These are phyloP conservation scores for Pichia insulana DNA, from an alignment of 805 yeast genomes.

Conservation along the genomic window DNA sequence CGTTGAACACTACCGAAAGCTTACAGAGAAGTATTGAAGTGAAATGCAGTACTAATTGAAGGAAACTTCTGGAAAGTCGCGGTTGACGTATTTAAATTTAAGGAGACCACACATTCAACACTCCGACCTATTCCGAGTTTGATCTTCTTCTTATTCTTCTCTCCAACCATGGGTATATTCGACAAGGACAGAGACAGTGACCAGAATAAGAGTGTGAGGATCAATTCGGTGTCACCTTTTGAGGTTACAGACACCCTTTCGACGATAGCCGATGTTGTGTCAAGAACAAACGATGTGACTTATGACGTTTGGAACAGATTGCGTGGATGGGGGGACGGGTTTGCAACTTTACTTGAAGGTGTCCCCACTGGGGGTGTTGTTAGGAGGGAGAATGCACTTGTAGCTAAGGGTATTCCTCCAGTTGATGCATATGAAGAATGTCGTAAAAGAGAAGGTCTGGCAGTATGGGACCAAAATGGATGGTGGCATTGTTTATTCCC, in stretches of 20 bases:
- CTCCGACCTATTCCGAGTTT: no score
- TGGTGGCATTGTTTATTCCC: conserved; percentile 91
- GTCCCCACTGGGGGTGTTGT: conserved; percentile 5
- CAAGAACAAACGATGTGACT: conserved; percentile 14
- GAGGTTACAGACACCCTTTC: background rate
- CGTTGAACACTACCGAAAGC: background rate
- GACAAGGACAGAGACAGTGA: background rate
- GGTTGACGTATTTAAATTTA: background rate
- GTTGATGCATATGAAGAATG: conserved; percentile 55
- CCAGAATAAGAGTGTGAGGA: background rate
- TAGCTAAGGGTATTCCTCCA: conserved; percentile 23
- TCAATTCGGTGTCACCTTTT: conserved; percentile 6
- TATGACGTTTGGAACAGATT: conserved; percentile 6
- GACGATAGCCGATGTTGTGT: background rate
- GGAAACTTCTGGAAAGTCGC: background rate
- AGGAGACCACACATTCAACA: no score
- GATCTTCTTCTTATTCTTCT: no score
- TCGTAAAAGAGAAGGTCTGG: conserved; percentile 51
- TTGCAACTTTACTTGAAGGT: conserved; percentile 3
- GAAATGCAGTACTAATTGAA: no score
- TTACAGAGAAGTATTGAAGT: background rate
- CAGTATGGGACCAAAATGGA: conserved; percentile 77
- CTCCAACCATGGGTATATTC: background rate
- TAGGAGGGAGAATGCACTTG: conserved; percentile 15
- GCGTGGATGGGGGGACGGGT: conserved; percentile 5